Percentiles rank a stretch among this genome's conserved stretches.
These are phyloP conservation scores for Candida frijolesensis DNA, from an alignment of 1,139 yeast genomes.

Conservation along the genomic window DNA sequence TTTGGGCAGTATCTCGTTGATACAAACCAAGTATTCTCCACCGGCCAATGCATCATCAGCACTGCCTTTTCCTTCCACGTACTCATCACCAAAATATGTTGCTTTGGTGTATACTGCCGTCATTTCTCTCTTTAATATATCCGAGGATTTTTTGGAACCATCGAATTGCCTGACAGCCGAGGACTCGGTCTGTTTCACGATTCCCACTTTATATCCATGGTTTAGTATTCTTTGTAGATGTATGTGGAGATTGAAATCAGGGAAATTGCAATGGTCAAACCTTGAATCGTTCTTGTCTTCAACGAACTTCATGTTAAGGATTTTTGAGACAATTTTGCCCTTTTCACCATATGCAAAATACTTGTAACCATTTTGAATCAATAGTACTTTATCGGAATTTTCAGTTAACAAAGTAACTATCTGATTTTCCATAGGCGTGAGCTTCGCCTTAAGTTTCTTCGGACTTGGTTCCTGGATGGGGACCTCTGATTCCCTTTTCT, in stretches of 20 bases:
- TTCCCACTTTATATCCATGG: conserved; percentile 75
- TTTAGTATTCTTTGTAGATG: conserved; percentile 70
- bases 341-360: conserved; percentile 85
- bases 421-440: conserved; percentile 83
- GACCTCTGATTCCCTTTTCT: conserved; percentile 6
- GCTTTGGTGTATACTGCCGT: conserved; percentile 81
- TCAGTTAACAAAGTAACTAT: conserved; percentile 61
- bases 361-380: conserved; percentile 90
- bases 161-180: conserved; percentile 63
- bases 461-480: not conserved
- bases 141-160: conserved; percentile 40
- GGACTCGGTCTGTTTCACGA: conserved; percentile 84
- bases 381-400: conserved; percentile 67
- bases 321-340: conserved; percentile 67
- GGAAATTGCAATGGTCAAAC: conserved; percentile 85
- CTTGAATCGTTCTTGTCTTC: conserved; percentile 58
- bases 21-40: conserved; percentile 34
- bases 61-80: conserved; percentile 19
- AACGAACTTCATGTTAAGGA: conserved; percentile 70
- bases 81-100: conserved; percentile 73
- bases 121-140: conserved; percentile 67
- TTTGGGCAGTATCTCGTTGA: conserved; percentile 19
- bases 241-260: conserved; percentile 70
- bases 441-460: conserved; percentile 13
- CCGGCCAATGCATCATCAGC: conserved; percentile 19